Base-by-base conservation (phyloP, 495 filamentous ascomycete species). In the Baudoinia panamericana region DNA sequence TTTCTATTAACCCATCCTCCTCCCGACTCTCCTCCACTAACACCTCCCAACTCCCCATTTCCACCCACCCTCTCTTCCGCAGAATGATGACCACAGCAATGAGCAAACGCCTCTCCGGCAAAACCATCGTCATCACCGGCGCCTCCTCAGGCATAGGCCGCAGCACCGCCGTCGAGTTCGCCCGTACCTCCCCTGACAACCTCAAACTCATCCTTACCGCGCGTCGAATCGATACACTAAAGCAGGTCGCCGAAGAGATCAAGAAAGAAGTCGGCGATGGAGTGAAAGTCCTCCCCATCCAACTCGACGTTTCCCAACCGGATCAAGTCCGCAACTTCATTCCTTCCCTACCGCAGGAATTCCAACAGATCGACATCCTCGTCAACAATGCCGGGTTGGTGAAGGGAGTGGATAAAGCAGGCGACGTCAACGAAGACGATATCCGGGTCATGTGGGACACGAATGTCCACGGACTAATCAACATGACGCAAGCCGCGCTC, bases 341-440 rank as follows among this genome's bases (percentile, higher is more conserved):
- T 18, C 62, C 60, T 0, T 68, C 64, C 10, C 56, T 96, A 52
- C 85, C 87, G 0, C 73, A 76, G 39, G 90, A 85, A 56, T 97
- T 82, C 61, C 73, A 74, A 63, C 77, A 83, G 23, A 82, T 96
- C 44, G 75, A 95, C 64, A 71, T 97, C 8, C 57, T 97, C 49
- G 86, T 97, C 3, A 97, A 97, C 61, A 97, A 96, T 72, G 90
- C 90, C 62, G 85, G 85, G 25, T 70, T 93, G 11, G 85, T 93
- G 26, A 86, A 80, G 62, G 85, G 85, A 48, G 73, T 93, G 33
- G 90, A 82, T 16, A 76, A 84, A 57, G 84, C 86, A 1, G 85
- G 85, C 40, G 70, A 82, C 32, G 95, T 97, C 56, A 68, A 62
- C 22, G 68, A 82, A 52, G 78, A 78, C 45, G 88, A 97, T 66